Base-by-base conservation (phyloP, 208 protist species). In the Trypanosomatidae sp. region DNA sequence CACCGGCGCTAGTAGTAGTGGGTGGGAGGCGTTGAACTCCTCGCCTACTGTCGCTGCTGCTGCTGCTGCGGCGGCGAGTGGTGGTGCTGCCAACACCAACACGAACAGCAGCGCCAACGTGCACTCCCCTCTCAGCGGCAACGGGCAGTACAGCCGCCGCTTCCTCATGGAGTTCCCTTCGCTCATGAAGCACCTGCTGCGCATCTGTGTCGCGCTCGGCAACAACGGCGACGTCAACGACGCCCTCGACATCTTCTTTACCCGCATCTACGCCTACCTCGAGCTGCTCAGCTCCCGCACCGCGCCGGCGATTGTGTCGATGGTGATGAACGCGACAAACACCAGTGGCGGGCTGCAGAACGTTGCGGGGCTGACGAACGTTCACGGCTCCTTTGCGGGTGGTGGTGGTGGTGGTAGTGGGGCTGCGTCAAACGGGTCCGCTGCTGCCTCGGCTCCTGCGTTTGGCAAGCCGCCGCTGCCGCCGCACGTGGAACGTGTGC, bases 91-190 rank as follows among this genome's bases (percentile, higher is more conserved):
- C 53, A 56, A 46, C 46, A 22, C 43, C 10, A 52, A 39, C 68
- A 19, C 25, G 17, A 12, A 28, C 30, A 62, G 46, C 46, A 46
- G n/a, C 33, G 56, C 22, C 62, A 83, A 70, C 73, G 36, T 74
- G 68, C 73, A 78, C 66, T 77, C 78, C 8, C 72, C 59, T 0
- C 43, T 90, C 62, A 90, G 77, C 30, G 84, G 85, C 49, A 93
- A 94, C 68, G 65, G 79, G n/a, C 73, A 80, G 59, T 96, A 87
- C 74, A 88, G 83, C 47, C 83, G 92, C 52, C 83, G 83, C 13
- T 92, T 97, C 66, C 53, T 92, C 52, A 68, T 89, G 41, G 92
- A 94, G 80, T 97, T 95, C 71, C 77, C 84, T 1, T 84, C 72
- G 53, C 72, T 95, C 10, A 91, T 94, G 76, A 91, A 89, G 71